These are phyloP conservation scores for Fagus crenata DNA, from an alignment of 306 rosid genomes.

Conservation along the genomic window DNA sequence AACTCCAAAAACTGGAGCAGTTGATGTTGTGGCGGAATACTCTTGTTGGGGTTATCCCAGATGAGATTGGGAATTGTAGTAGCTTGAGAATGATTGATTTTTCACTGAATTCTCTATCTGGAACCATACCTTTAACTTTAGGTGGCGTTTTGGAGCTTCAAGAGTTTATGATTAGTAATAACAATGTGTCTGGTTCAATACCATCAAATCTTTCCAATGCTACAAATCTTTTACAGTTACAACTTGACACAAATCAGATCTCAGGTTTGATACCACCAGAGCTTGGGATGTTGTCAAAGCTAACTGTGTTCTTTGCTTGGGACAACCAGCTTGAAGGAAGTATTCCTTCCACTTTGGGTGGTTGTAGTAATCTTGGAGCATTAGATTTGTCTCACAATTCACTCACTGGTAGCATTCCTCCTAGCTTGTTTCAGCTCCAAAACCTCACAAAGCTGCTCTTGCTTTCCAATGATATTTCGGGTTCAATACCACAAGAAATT, in stretches of 20 bases:
- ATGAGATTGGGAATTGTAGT: slow-evolving; percentile 77
- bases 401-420: slow-evolving; percentile 74
- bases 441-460: slow-evolving; percentile 82
- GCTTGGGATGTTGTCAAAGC: slow-evolving; percentile 63
- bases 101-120: slow-evolving; percentile 83
- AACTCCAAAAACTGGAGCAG: slow-evolving; percentile 70
- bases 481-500: slow-evolving; percentile 66
- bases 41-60: slow-evolving; percentile 71
- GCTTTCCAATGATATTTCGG: slow-evolving; percentile 86
- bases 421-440: slow-evolving; percentile 68
- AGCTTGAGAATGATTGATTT: slow-evolving; percentile 77
- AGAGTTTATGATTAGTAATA: slow-evolving; percentile 88
- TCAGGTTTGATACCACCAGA: slow-evolving; percentile 85
- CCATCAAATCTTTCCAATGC: slow-evolving; percentile 74
- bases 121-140: slow-evolving; percentile 67
- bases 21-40: slow-evolving; percentile 82
- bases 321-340: slow-evolving; percentile 92
- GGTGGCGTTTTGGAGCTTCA: slow-evolving; percentile 60
- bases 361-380: slow-evolving; percentile 63
- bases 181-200: slow-evolving; percentile 85
- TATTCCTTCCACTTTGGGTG: slow-evolving; percentile 64
- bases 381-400: slow-evolving; percentile 80
- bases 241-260: slow-evolving; percentile 85
- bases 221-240: slow-evolving; percentile 62
- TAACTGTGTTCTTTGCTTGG: slow-evolving; percentile 82